These are phyloP conservation scores for Gautieria morchelliformis DNA, from an alignment of 768 basidiomycete genomes.

Conservation along the genomic window DNA sequence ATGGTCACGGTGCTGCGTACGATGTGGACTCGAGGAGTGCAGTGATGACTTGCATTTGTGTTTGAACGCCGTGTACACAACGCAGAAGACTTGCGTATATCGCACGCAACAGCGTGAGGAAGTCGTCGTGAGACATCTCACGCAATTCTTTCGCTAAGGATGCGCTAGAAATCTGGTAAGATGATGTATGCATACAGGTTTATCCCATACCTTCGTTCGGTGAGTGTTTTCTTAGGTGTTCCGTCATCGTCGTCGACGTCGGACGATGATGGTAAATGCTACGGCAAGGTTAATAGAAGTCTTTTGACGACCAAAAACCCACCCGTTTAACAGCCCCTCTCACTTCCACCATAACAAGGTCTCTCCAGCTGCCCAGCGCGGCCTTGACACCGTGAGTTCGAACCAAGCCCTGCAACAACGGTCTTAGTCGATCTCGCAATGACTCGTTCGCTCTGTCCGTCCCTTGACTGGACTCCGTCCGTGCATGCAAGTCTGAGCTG, in stretches of 20 bases:
- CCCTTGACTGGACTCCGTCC: slow-evolving; percentile 25
- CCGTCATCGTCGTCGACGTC: slow-evolving; percentile 45
- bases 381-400: slow-evolving; percentile 65
- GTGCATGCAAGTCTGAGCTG: slow-evolving; percentile 52
- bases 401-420: slow-evolving; percentile 67
- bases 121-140: slow-evolving; percentile 58
- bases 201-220: slow-evolving; percentile 12
- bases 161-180: slow-evolving; percentile 20
- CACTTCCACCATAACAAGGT: slow-evolving; percentile 55
- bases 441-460: slow-evolving; percentile 27
- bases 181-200: not conserved
- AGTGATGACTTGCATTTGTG: slow-evolving; percentile 46
- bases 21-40: slow-evolving; percentile 43
- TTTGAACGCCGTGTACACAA: slow-evolving; percentile 58
- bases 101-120: slow-evolving; percentile 47
- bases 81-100: slow-evolving; percentile 57
- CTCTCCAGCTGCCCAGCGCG: slow-evolving; percentile 59
- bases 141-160: slow-evolving; percentile 49
- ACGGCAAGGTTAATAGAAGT: not conserved
- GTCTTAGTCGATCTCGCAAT: slow-evolving; percentile 55
- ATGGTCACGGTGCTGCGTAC: slow-evolving; percentile 19
- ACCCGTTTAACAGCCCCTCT: slow-evolving; percentile 50
- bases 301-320: slow-evolving; percentile 19
- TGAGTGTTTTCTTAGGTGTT: slow-evolving; percentile 19
- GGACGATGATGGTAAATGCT: slow-evolving; percentile 52